Base-by-base conservation (phyloP, 345 rosid genomes). In the Firmiana major region DNA sequence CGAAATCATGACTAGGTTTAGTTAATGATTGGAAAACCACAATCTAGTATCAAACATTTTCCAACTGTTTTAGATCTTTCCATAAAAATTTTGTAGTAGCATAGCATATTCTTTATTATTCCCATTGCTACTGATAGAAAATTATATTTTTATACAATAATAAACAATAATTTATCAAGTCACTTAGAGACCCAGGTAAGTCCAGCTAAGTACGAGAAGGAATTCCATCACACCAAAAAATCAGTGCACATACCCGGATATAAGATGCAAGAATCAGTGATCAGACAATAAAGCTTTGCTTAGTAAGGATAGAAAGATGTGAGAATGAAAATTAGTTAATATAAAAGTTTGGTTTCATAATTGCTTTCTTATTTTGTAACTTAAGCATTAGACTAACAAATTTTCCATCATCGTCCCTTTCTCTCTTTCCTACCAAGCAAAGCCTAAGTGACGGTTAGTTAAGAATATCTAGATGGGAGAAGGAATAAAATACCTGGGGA, bases 401-500 rank as follows among this genome's bases (percentile, higher is more conserved):
- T 31, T 31, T 31, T 31, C 34, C 34, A 31, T 31, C 34, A 2
- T 1, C 34, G 3, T 31, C 34, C 3, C 34, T 31, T 31, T 3
- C 34, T 31, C 3, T 31, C 34, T 3, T 3, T 31, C 3, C 34
- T 31, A 31, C 34, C 3, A 31, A 3, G 34, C 34, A 31, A 31
- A 68, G 10, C 7, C 72, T 15, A 26, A 22, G 40, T 19, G 4
- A 34, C 15, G 19, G 28, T 71, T 70, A 31, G 46, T 69, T 16
- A 36, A 70, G 36, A 36, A 48, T 70, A 28, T 70, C 16, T 28
- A 59, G 49, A 19, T 13, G 40, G 48, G 10, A 8, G 17, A 40
- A 17, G 24, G 38, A 26, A 24, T 26, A 22, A 62, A 73, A 21
- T 87, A 93, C 99, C 99, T 81, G 94, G 48, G 97, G 97, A 69